These are phyloP conservation scores for Mycena maculata DNA, from an alignment of 768 basidiomycete genomes.

Conservation along the genomic window DNA sequence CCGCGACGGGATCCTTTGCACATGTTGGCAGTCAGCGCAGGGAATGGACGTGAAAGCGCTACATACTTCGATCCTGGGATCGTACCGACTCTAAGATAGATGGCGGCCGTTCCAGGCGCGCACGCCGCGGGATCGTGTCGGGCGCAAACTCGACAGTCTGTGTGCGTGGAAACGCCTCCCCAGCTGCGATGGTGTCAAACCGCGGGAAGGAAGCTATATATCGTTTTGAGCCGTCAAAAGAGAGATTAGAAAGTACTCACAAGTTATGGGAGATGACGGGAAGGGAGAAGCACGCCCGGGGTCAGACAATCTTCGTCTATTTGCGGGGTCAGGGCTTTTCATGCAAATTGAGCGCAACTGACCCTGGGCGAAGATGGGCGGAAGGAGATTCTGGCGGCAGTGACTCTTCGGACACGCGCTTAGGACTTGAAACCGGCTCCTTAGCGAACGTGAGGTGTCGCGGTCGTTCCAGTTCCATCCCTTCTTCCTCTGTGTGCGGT, in stretches of 20 bases:
- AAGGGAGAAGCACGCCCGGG: conserved; percentile 46
- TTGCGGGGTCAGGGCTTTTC: conserved; percentile 18
- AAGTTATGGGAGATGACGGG: conserved; percentile 45
- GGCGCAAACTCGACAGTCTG: conserved; percentile 65
- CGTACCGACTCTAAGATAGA: conserved; percentile 30
- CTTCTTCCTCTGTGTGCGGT: neutral
- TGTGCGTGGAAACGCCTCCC: conserved; percentile 47
- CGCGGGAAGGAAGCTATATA: conserved; percentile 48
- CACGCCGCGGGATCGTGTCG: conserved; percentile 40
- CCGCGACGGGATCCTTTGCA: conserved; percentile 38
- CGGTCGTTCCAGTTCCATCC: neutral
- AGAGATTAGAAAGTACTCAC: conserved; percentile 39
- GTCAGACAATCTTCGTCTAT: conserved; percentile 52
- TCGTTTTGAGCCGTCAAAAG: neutral
- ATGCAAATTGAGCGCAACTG: neutral
- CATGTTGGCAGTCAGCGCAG: neutral
- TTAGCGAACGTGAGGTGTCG: conserved; percentile 40
- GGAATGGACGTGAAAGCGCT: neutral
- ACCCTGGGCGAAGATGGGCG: conserved; percentile 19
- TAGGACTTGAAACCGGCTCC: conserved; percentile 27
- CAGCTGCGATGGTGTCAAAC: conserved; percentile 49
- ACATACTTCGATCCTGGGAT: conserved; percentile 38
- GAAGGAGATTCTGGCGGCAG: conserved; percentile 23
- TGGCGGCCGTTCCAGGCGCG: conserved; percentile 35
- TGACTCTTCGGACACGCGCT: conserved; percentile 12